Percentiles rank a stretch among this genome's conserved stretches.
These are phyloP conservation scores for Candida manassasensis DNA, from an alignment of 805 yeast genomes.

Conservation along the genomic window DNA sequence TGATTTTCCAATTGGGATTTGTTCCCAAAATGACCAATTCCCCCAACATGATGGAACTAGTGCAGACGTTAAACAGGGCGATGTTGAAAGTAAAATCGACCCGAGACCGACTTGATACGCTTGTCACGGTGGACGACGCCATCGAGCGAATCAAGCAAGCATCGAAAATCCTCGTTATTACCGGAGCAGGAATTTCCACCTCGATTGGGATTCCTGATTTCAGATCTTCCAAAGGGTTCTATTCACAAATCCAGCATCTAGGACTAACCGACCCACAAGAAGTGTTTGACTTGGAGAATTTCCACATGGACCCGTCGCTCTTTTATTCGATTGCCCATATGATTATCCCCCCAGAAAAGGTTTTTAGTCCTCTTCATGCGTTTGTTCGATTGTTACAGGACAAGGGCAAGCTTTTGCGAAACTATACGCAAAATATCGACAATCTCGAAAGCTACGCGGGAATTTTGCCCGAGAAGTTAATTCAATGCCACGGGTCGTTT, in stretches of 20 bases:
- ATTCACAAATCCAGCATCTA: slow-evolving; percentile 45
- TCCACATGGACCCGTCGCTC: slow-evolving; percentile 33
- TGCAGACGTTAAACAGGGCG: slow-evolving; percentile 55
- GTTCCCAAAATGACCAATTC: slow-evolving; percentile 35
- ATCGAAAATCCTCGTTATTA: slow-evolving; percentile 34
- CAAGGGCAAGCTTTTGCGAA: slow-evolving; percentile 34
- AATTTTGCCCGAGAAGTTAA: slow-evolving; percentile 48
- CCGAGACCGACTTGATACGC: slow-evolving; percentile 50
- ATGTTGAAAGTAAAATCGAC: slow-evolving; percentile 57
- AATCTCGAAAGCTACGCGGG: slow-evolving; percentile 46
- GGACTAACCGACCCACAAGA: slow-evolving; percentile 43
- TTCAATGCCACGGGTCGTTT: slow-evolving; percentile 84
- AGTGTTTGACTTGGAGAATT: slow-evolving; percentile 37
- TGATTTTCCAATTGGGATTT: slow-evolving; percentile 65
- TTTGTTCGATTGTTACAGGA: slow-evolving; percentile 34
- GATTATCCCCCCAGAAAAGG: slow-evolving; percentile 38
- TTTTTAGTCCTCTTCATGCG: slow-evolving; percentile 35
- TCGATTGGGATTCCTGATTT: slow-evolving; percentile 43
- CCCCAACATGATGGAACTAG: slow-evolving; percentile 40
- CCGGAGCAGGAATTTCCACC: slow-evolving; percentile 45
- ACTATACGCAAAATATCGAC: slow-evolving; percentile 44
- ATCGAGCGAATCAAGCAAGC: slow-evolving; percentile 50
- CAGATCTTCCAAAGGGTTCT: slow-evolving; percentile 57
- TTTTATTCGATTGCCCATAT: slow-evolving; percentile 42
- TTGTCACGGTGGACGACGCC: slow-evolving; percentile 57